Evolutionary conservation across 1,139 yeast species (phyloP).

Genomic region (Yamadazyma diospyri): DNA sequence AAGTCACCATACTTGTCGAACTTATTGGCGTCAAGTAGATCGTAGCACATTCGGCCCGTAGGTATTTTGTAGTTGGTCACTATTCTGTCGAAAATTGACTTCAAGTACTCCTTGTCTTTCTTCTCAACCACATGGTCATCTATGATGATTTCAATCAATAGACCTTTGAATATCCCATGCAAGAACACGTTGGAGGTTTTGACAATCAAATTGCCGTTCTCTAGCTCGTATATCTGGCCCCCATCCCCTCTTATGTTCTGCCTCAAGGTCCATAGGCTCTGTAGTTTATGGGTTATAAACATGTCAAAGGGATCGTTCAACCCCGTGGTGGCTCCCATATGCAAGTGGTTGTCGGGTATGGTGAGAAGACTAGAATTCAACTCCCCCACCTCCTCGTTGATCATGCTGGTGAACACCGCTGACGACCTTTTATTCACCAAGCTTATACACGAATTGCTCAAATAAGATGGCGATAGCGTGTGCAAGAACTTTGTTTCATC

Average conservation of each 20-base stretch:
- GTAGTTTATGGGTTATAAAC: conserved; percentile 53
- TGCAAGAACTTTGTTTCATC: conserved; percentile 50
- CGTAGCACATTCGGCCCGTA: conserved; percentile 34
- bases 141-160: conserved; percentile 56
- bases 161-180: conserved; percentile 72
- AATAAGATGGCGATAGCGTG: conserved; percentile 54
- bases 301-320: conserved; percentile 48
- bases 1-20: conserved; percentile 41
- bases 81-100: conserved; percentile 25
- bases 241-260: conserved; percentile 81
- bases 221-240: conserved; percentile 57
- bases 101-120: conserved; percentile 14
- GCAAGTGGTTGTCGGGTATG: conserved; percentile 39
- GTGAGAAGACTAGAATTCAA: conserved; percentile 18
- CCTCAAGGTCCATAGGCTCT: conserved; percentile 67
- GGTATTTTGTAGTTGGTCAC: conserved; percentile 39
- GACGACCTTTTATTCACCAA: conserved; percentile 48
- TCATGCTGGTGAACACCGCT: conserved; percentile 40
- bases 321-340: conserved; percentile 46
- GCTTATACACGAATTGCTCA: conserved; percentile 49
- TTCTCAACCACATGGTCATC: conserved; percentile 17
- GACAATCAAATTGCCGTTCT: conserved; percentile 43
- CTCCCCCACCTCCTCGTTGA: conserved; percentile 34
- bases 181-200: conserved; percentile 69
- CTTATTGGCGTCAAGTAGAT: conserved; percentile 24